Percentiles rank a stretch among this genome's conserved stretches.
phyloP scores from a whole-genome alignment of 192 early-diverging fungal species.

The Entophlyctis helioformis region DNA sequence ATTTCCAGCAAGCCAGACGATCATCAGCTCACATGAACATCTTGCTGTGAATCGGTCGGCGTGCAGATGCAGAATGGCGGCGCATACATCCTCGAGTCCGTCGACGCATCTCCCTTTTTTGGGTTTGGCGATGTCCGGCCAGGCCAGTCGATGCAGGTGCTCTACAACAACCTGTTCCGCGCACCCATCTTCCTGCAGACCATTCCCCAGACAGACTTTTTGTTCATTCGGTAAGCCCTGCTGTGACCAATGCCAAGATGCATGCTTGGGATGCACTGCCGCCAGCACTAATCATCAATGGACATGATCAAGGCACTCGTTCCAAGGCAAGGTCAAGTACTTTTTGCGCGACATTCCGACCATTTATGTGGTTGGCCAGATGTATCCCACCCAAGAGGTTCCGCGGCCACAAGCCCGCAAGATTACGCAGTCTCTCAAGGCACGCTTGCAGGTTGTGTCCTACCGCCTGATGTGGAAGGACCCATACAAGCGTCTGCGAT shows the following conservation, averaged over 20 bases:
- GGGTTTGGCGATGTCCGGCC: slow-evolving; percentile 90
- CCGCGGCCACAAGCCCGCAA: slow-evolving; percentile 90
- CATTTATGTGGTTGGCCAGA: slow-evolving; percentile 83
- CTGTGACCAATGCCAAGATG: not conserved
- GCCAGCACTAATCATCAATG: not conserved
- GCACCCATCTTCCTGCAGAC: slow-evolving; percentile 82
- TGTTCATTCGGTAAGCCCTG: slow-evolving; percentile 50
- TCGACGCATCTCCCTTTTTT: slow-evolving; percentile 87
- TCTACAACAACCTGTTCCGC: slow-evolving; percentile 91
- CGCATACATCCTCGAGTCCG: slow-evolving; percentile 72
- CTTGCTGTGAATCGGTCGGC: no score
- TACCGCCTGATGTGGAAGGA: slow-evolving; percentile 80
- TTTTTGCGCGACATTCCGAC: slow-evolving; percentile 73
- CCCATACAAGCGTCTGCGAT: slow-evolving; percentile 58
- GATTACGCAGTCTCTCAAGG: slow-evolving; percentile 74
- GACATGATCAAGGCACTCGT: slow-evolving; percentile 40
- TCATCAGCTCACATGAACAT: no score
- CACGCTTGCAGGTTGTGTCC: slow-evolving; percentile 66
- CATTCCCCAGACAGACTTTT: slow-evolving; percentile 62
- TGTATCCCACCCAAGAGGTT: slow-evolving; percentile 86
- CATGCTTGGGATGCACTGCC: not conserved
- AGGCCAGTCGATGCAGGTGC: slow-evolving; percentile 74
- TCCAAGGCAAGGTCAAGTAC: slow-evolving; percentile 71
- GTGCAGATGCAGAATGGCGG: slow-evolving; percentile 68
- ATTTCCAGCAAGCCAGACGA: no score